Percentiles rank a stretch among this genome's conserved stretches.
These are phyloP conservation scores for Lactuca saligna DNA, from an alignment of 129 eudicot genomes.

Conservation along the genomic window DNA sequence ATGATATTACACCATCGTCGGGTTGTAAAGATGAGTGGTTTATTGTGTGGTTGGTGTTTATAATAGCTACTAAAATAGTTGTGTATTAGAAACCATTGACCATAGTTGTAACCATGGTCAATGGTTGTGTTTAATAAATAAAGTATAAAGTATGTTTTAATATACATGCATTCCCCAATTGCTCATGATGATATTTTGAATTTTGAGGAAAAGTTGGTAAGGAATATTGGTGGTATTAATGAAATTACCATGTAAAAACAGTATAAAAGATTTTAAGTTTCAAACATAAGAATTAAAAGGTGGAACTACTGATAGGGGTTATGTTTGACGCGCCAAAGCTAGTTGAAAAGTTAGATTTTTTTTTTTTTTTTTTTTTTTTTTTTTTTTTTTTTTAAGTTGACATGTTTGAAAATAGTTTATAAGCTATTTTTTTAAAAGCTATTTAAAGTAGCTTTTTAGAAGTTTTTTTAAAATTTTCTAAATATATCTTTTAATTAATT, in stretches of 20 bases:
- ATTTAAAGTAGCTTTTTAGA: too few relatives aligned
- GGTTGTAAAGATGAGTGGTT: constrained; percentile 6
- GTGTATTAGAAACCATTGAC: constrained; percentile 20
- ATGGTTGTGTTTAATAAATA: background rate
- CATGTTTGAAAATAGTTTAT: too few relatives aligned
- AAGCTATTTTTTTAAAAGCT: too few relatives aligned
- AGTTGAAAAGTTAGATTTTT: too few relatives aligned
- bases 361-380: too few relatives aligned
- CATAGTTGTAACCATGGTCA: constrained; percentile 13
- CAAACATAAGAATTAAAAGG: background rate
- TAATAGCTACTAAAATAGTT: constrained; percentile 31
- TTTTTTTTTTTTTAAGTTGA: too few relatives aligned
- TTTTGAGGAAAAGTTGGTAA: background rate
- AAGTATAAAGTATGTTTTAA: constrained; percentile 7
- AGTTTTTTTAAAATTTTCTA: too few relatives aligned
- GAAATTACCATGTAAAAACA: background rate
- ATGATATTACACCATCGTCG: constrained; percentile 45
- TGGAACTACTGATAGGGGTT: background rate
- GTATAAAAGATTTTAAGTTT: background rate
- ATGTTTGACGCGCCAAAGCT: too few relatives aligned
- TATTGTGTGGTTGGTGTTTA: constrained; percentile 32
- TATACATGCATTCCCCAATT: background rate
- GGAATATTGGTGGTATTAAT: background rate
- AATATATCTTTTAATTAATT: too few relatives aligned
- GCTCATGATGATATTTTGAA: background rate